These are phyloP conservation scores for Aspergillus avenaceus DNA, from an alignment of 495 filamentous ascomycete species.

Conservation along the genomic window DNA sequence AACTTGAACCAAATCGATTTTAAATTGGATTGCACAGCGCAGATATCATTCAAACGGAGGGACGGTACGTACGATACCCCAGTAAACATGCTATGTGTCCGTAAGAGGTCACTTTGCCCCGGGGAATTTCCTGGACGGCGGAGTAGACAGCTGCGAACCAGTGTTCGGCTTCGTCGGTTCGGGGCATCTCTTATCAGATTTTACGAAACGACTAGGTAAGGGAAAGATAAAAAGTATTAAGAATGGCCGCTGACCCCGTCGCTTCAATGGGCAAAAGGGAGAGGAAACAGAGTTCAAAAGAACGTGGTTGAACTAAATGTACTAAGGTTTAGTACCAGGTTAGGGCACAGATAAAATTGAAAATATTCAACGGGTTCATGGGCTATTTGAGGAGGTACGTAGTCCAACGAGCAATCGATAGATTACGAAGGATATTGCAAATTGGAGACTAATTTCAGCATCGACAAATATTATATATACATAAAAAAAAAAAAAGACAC, in stretches of 20 bases:
- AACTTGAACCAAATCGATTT: not conserved
- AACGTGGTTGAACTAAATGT: too few relatives aligned
- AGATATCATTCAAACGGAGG: not conserved
- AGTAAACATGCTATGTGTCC: slow-evolving; percentile 81
- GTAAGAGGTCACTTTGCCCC: slow-evolving; percentile 80
- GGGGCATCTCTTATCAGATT: slow-evolving; percentile 50
- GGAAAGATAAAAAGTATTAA: not conserved
- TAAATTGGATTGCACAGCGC: not conserved
- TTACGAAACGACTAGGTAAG: not conserved
- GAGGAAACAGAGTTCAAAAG: not conserved
- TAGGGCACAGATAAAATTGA: too few relatives aligned
- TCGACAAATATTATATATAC: too few relatives aligned
- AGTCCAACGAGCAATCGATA: too few relatives aligned
- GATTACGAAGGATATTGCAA: too few relatives aligned
- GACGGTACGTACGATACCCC: slow-evolving; percentile 63
- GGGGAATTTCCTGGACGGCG: slow-evolving; percentile 79
- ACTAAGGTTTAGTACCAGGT: too few relatives aligned
- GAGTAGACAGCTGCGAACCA: slow-evolving; percentile 83
- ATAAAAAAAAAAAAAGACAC: too few relatives aligned
- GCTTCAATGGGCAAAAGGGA: too few relatives aligned
- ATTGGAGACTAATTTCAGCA: too few relatives aligned
- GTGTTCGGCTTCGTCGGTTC: slow-evolving; percentile 75
- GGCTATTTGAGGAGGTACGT: too few relatives aligned
- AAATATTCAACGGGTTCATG: too few relatives aligned
- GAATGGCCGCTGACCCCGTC: not conserved